Percentiles rank a stretch among this genome's conserved stretches.
These are phyloP conservation scores for Aspergillus bridgeri DNA, from an alignment of 495 filamentous ascomycete species.

Conservation along the genomic window DNA sequence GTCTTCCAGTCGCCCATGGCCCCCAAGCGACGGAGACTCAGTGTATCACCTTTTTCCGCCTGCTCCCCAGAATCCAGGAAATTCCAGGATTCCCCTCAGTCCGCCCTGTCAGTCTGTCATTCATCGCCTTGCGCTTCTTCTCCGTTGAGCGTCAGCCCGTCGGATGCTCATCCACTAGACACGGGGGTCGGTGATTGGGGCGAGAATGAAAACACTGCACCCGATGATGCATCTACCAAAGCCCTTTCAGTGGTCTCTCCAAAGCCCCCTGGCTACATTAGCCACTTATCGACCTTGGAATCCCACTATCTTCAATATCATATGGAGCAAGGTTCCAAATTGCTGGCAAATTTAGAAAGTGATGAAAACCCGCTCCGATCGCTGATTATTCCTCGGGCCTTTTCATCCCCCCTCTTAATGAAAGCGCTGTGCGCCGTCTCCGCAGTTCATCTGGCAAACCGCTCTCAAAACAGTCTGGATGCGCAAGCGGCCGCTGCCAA, in stretches of 20 bases:
- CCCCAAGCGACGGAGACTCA: constrained; percentile 29
- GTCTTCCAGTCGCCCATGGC: constrained; percentile 26
- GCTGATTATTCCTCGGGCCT: constrained; percentile 39
- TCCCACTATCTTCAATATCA: constrained; percentile 46
- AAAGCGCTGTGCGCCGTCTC: constrained; percentile 44
- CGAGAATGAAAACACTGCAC: neutral
- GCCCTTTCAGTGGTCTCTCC: constrained; percentile 2
- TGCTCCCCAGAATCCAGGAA: constrained; percentile 18
- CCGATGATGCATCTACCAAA: neutral
- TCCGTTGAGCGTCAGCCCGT: constrained; percentile 1
- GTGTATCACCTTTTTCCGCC: constrained; percentile 22
- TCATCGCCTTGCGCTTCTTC: constrained; percentile 1
- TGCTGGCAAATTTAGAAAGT: constrained; percentile 42
- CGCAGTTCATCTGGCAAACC: constrained; percentile 42
- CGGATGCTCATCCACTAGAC: constrained; percentile 1
- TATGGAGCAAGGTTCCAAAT: constrained; percentile 36
- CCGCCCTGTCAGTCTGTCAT: constrained; percentile 2
- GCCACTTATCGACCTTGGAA: constrained; percentile 34
- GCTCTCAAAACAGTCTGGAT: constrained; percentile 22
- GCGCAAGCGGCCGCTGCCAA: constrained; percentile 32
- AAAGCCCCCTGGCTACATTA: constrained; percentile 18
- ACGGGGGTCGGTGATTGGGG: constrained; percentile 1
- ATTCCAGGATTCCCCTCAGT: constrained; percentile 10
- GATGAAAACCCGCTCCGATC: constrained; percentile 41
- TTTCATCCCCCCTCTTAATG: constrained; percentile 42